A percentile compares a stretch with the other conserved stretches of the same genome.
These are phyloP conservation scores for Penicillium nordicum DNA, from an alignment of 2,329 filamentous ascomycete species.

Conservation along the genomic window DNA sequence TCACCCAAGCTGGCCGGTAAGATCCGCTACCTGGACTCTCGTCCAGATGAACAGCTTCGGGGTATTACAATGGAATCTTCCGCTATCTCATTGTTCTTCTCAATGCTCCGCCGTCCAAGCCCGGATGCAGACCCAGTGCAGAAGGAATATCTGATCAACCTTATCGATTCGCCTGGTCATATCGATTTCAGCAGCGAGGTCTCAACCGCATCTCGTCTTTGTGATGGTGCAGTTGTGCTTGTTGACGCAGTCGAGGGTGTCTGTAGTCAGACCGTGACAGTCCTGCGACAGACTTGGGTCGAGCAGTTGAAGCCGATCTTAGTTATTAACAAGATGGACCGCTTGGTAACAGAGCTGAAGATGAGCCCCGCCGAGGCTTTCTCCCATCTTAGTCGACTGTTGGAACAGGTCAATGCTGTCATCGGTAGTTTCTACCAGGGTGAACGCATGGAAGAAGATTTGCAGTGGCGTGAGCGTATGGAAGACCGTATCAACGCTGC, in stretches of 20 bases:
- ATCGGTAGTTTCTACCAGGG: slow-evolving; percentile 97
- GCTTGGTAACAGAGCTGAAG: slow-evolving; percentile 87
- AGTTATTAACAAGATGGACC: slow-evolving; percentile 98
- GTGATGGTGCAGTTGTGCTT: slow-evolving; percentile 88
- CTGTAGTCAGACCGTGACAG: slow-evolving; percentile 97
- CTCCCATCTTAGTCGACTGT: slow-evolving; percentile 77
- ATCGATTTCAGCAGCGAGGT: slow-evolving; percentile 99
- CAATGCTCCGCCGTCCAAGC: slow-evolving; percentile 71
- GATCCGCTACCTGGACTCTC: slow-evolving; percentile 93
- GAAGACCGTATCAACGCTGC: slow-evolving; percentile 78
- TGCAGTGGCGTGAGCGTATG: slow-evolving; percentile 91
- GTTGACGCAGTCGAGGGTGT: slow-evolving; percentile 97
- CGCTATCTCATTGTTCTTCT: slow-evolving; percentile 94
- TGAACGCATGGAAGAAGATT: slow-evolving; percentile 96
- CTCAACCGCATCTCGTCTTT: slow-evolving; percentile 88
- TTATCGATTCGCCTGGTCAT: slow-evolving; percentile 96
- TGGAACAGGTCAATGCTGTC: slow-evolving; percentile 96
- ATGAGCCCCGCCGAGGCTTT: slow-evolving; percentile 91
- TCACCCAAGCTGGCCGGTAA: slow-evolving; percentile 96
- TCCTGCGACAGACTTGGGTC: slow-evolving; percentile 89
- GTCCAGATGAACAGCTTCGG: slow-evolving; percentile 90
- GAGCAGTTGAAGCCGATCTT: slow-evolving; percentile 93
- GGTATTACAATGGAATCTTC: slow-evolving; percentile 99
- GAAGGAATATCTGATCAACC: slow-evolving; percentile 91
- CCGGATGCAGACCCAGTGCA: slow-evolving; percentile 66